phyloP scores from a whole-genome alignment of 1,284 basidiomycete species.

The Trichosporon sp. region DNA sequence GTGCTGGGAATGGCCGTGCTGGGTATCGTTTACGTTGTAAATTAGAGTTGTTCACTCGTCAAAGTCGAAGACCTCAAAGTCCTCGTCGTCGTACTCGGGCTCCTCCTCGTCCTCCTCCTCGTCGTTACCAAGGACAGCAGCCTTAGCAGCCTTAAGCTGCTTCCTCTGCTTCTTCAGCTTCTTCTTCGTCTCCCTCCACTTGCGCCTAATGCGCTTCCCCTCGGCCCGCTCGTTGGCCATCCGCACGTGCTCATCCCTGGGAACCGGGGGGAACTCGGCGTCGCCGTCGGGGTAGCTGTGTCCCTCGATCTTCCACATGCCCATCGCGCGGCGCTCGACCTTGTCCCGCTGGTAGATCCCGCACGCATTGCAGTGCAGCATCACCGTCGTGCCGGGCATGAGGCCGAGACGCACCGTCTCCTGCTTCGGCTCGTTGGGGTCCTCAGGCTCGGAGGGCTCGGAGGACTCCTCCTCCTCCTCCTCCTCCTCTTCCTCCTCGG shows the following conservation, averaged over 20 bases:
- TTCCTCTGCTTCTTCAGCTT: not conserved
- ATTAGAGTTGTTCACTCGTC: not conserved
- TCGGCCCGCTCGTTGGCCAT: not conserved
- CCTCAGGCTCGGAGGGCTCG: too few species aligned
- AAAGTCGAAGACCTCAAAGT: not conserved
- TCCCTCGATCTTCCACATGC: not conserved
- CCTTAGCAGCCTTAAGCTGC: too few species aligned
- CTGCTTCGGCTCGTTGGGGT: not conserved
- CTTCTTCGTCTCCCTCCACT: not conserved
- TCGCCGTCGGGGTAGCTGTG: not conserved
- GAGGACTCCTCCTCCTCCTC: too few species aligned
- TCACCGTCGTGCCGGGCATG: not conserved
- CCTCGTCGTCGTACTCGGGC: not conserved
- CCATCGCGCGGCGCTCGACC: not conserved
- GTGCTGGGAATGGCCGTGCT: too few species aligned
- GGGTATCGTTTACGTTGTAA: not conserved
- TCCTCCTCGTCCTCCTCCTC: not conserved
- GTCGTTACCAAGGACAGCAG: too few species aligned
- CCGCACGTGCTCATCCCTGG: not conserved
- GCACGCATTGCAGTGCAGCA: slow-evolving; percentile 13
- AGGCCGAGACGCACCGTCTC: not conserved
- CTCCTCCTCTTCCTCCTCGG: too few species aligned
- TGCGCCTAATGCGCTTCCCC: not conserved
- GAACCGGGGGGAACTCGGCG: not conserved
- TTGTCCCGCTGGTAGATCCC: not conserved